phyloP scores from a whole-genome alignment of 352 stramenopile genomes.

The Globisporangium parvum region DNA sequence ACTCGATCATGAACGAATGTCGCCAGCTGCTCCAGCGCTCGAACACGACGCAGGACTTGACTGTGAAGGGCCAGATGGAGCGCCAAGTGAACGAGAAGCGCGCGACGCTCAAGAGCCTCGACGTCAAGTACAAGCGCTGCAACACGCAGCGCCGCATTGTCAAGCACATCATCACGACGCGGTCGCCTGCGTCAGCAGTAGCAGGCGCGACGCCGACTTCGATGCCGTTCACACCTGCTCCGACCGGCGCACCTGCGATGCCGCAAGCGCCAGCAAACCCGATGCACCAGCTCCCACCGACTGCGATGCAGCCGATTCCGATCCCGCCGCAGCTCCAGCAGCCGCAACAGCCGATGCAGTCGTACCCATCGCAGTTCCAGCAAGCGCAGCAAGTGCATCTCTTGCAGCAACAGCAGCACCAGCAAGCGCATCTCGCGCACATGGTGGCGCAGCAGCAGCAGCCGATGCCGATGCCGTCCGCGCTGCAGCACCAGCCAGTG shows the following conservation, averaged over 20 bases:
- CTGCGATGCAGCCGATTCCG: conserved; percentile 35
- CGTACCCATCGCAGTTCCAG: conserved; percentile 21
- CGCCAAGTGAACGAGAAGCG: conserved; percentile 67
- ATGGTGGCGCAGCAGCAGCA: neutral
- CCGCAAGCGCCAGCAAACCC: neutral
- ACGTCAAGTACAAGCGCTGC: conserved; percentile 79
- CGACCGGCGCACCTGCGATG: neutral
- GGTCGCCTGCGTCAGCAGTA: conserved; percentile 14
- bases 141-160: conserved; percentile 74
- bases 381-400: conserved; percentile 8
- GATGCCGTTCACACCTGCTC: neutral
- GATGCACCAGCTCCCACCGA: conserved; percentile 9
- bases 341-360: conserved; percentile 13
- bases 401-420: neutral
- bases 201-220: too few species aligned
- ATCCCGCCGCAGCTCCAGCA: conserved; percentile 30
- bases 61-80: conserved; percentile 57
- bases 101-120: conserved; percentile 60
- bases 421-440: conserved; percentile 4
- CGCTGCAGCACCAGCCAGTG: conserved; percentile 4
- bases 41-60: conserved; percentile 65
- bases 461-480: neutral
- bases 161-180: conserved; percentile 65
- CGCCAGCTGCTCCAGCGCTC: conserved; percentile 69
- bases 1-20: conserved; percentile 79